These are phyloP conservation scores for Malania oleifera DNA, from an alignment of 164 flowering plant genomes.

Conservation along the genomic window DNA sequence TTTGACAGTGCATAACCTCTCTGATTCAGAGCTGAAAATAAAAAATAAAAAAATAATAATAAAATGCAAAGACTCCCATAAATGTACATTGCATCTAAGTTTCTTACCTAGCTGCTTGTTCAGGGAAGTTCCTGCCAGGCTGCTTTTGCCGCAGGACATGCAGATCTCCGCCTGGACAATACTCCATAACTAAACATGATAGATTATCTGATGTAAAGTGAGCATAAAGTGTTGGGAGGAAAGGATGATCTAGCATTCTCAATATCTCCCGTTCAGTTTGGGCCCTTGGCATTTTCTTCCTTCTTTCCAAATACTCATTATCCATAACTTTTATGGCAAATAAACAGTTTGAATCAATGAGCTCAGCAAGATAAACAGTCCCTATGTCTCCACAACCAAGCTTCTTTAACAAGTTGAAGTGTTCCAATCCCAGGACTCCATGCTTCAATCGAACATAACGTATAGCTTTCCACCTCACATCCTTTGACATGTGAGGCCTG, in stretches of 20 bases:
- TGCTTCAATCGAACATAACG: constrained; percentile 28
- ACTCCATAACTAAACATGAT: constrained; percentile 83
- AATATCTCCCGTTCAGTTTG: constrained; percentile 74
- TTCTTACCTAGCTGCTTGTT: constrained; percentile 68
- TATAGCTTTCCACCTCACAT: constrained; percentile 54
- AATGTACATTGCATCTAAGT: background rate
- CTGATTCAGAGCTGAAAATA: background rate
- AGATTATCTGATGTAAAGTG: constrained; percentile 63
- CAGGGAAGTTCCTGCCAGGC: constrained; percentile 54
- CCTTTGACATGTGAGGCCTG: constrained; percentile 69
- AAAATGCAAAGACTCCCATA: background rate
- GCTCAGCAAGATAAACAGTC: constrained; percentile 78
- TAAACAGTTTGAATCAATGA: constrained; percentile 49
- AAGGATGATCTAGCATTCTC: constrained; percentile 78
- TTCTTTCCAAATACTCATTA: constrained; percentile 61
- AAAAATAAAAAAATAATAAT: too few species aligned
- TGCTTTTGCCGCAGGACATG: constrained; percentile 83
- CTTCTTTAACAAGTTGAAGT: constrained; percentile 59
- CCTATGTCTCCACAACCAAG: constrained; percentile 88
- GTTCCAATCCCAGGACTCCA: constrained; percentile 41
- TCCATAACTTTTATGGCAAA: constrained; percentile 92
- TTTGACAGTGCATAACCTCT: background rate
- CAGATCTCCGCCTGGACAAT: constrained; percentile 86
- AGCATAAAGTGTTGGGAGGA: constrained; percentile 68
- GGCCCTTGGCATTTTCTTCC: constrained; percentile 81